Evolutionary conservation across 345 rosid genomes (phyloP), one percentile per base, ranked within the genome.

Genomic region (Syzygium aromaticum): DNA sequence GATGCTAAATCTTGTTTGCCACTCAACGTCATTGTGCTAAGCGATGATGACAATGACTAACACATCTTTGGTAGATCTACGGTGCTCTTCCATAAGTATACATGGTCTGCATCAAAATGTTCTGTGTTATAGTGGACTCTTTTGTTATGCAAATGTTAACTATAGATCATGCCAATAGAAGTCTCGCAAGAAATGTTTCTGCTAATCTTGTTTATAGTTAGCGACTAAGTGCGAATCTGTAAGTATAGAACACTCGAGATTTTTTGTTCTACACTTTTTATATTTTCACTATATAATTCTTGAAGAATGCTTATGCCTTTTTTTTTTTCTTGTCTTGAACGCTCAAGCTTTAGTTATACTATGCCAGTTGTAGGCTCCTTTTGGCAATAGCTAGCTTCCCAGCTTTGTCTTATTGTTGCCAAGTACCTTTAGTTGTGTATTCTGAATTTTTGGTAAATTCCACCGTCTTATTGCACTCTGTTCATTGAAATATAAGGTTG

Each of bases 41-140:
- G 86, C 57, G 86, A 85, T 56, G 86, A 85, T 85, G 86, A 85
- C 82, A 38, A 38, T 73, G 82, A 73, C 82, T 73, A 10, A 73
- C 49, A 19, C 82, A 73, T 83, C 49, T 38, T 73, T 19, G 49
- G 27, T 38, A 22, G 3, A 10, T 73, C 49, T 4, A 30, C 43
- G 30, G 23, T 67, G 78, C 78, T 30, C 78, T 67, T 67, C 43
- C 78, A 30, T 43, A 67, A 67, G 43, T 30, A 67, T 67, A 67
- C 43, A 30, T 30, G 78, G 78, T 30, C 43, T 33, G 78, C 46
- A 67, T 30, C 49, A 17, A 38, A 38, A 61, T 61, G 33, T 61
- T 61, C 19, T 61, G 61, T 57, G 10, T 61, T 61, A 13, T 61
- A n/a, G 8, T 59, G 15, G 28, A 61, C 73, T 61, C 73, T 61